Conservation (phyloP, 164 flowering plant species). For the Stephania yunnanensis region DNA sequence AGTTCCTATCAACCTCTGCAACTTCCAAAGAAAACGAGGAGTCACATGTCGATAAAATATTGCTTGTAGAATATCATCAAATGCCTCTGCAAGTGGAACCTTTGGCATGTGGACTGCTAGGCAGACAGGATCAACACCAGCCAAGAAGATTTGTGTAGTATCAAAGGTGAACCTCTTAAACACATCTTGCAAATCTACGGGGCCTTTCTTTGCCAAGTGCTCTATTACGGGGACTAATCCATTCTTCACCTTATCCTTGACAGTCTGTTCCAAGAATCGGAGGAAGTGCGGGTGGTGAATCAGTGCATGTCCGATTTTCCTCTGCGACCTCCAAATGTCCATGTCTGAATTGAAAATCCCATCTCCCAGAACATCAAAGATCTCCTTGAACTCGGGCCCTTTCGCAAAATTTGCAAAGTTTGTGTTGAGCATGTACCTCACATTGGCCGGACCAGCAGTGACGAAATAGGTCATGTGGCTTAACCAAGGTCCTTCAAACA, state of each 20-base stretch:
- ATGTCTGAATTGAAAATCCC: constrained; percentile 37
- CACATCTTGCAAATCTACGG: constrained; percentile 25
- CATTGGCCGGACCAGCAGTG: constrained; percentile 30
- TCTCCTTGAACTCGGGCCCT: constrained; percentile 28
- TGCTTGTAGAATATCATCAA: constrained; percentile 27
- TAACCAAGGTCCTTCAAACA: constrained; percentile 39
- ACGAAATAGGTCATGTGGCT: constrained; percentile 17
- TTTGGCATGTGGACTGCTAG: constrained; percentile 25
- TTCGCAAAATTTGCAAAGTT: constrained; percentile 36
- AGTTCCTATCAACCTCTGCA: constrained; percentile 30
- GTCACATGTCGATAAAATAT: constrained; percentile 25
- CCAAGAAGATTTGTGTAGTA: constrained; percentile 19
- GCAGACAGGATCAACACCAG: constrained; percentile 30
- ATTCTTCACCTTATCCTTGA: constrained; percentile 19
- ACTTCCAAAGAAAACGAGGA: constrained; percentile 34
- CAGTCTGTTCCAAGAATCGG: constrained; percentile 11
- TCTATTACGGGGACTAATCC: constrained; percentile 41
- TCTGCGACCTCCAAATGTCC: constrained; percentile 26
- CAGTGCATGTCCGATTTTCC: constrained; percentile 17
- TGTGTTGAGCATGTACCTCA: constrained; percentile 30
- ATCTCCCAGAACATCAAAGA: constrained; percentile 36
- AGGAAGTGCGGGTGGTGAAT: constrained; percentile 13
- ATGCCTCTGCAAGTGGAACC: constrained; percentile 24
- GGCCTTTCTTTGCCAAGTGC: constrained; percentile 1
- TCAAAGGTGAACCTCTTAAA: constrained; percentile 28